Evolutionary conservation across 192 early-diverging fungal species (phyloP).

Genomic region (Entophlyctis luteolus): DNA sequence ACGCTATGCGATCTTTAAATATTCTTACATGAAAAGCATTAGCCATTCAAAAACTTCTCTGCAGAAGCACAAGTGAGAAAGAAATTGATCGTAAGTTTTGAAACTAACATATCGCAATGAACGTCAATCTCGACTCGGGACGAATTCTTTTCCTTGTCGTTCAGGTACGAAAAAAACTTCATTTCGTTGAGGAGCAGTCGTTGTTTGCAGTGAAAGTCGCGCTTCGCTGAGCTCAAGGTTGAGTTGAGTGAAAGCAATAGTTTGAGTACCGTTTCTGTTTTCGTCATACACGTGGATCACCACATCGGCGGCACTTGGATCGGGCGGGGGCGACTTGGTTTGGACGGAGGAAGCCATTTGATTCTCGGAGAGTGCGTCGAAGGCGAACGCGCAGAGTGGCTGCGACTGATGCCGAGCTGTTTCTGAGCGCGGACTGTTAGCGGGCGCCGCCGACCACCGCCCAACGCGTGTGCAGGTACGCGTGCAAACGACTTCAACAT

Average conservation of each 20-base stretch:
- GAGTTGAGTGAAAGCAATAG: no score
- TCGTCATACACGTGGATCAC: slow-evolving; percentile 56
- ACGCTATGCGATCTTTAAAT: not conserved
- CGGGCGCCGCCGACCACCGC: no score
- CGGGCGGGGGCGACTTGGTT: no score
- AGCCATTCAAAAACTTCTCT: slow-evolving; percentile 59
- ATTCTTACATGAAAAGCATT: slow-evolving; percentile 42
- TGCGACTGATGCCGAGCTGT: no score
- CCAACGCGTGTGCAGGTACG: no score
- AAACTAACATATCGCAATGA: slow-evolving; percentile 56
- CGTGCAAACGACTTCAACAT: no score
- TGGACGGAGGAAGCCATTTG: no score
- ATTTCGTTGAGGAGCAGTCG: slow-evolving; percentile 43
- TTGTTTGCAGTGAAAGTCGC: slow-evolving; percentile 50
- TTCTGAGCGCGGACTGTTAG: no score
- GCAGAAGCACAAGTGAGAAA: no score
- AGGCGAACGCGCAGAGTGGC: no score
- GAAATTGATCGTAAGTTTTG: no score
- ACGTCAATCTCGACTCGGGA: slow-evolving; percentile 50
- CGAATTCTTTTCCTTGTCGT: slow-evolving; percentile 11
- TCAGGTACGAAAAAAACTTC: slow-evolving; percentile 49
- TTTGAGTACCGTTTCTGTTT: slow-evolving; percentile 37
- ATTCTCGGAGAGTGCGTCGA: no score
- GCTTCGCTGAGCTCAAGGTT: slow-evolving; percentile 38
- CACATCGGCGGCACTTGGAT: slow-evolving; percentile 24